A percentile compares a stretch with the other conserved stretches of the same genome.
These are phyloP conservation scores for Aspergillus sp. DNA, from an alignment of 2,329 filamentous ascomycete genomes.

Conservation along the genomic window DNA sequence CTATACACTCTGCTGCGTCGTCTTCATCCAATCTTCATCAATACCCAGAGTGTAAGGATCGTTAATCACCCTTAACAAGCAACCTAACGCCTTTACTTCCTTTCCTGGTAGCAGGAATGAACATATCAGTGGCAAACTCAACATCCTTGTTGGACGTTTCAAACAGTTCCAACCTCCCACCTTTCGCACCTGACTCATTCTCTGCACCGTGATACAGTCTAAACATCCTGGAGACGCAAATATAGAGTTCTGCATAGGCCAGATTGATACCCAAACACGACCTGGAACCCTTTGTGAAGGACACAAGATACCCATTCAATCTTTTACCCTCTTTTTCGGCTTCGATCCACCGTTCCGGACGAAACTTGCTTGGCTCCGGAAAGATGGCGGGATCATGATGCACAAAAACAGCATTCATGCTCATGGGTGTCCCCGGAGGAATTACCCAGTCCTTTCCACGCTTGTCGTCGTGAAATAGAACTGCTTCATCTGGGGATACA, in stretches of 20 bases:
- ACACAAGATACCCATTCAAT: slow-evolving; percentile 2
- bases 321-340: not conserved
- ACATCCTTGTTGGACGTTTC: too few relatives aligned
- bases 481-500: not conserved
- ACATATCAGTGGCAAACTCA: too few relatives aligned
- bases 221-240: too few relatives aligned
- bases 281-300: slow-evolving; percentile 5
- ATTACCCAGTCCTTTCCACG: not conserved
- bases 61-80: not conserved
- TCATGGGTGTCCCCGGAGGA: not conserved
- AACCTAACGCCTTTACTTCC: too few relatives aligned
- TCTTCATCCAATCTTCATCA: too few relatives aligned
- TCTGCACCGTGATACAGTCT: too few relatives aligned
- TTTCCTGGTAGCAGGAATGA: too few relatives aligned
- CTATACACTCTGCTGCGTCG: too few relatives aligned
- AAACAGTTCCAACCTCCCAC: too few relatives aligned
- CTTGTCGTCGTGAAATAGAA: not conserved
- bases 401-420: not conserved
- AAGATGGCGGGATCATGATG: slow-evolving; percentile 1
- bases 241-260: slow-evolving; percentile 8
- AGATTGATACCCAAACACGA: slow-evolving; percentile 12
- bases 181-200: too few relatives aligned
- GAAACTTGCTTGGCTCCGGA: not conserved
- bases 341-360: slow-evolving; percentile 6
- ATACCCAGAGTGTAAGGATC: too few relatives aligned